These are phyloP conservation scores for Anisodus tanguticus DNA, from an alignment of 257 asterid species.

Conservation along the genomic window DNA sequence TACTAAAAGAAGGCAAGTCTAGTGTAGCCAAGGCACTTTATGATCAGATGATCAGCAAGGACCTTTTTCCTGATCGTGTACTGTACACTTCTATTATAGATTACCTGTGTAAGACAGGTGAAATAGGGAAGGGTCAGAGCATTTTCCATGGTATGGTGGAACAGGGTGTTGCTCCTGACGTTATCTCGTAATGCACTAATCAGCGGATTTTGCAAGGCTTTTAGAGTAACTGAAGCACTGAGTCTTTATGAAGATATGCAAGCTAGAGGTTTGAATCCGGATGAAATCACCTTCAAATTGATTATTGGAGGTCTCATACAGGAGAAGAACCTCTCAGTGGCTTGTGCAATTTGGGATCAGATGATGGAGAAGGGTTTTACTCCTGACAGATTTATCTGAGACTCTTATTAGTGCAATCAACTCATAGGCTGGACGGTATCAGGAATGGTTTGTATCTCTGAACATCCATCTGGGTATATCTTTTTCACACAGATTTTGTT, in stretches of 20 bases:
- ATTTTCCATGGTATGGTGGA: slow-evolving; percentile 69
- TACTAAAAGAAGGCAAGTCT: slow-evolving; percentile 70
- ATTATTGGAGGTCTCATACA: slow-evolving; percentile 75
- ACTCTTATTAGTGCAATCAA: slow-evolving; percentile 64
- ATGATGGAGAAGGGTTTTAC: slow-evolving; percentile 97
- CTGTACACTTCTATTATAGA: slow-evolving; percentile 72
- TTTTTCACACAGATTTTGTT: background rate
- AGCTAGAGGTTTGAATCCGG: slow-evolving; percentile 63
- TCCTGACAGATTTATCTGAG: slow-evolving; percentile 77
- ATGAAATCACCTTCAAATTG: slow-evolving; percentile 77
- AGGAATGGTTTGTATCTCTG: slow-evolving; percentile 36
- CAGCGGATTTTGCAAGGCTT: slow-evolving; percentile 71
- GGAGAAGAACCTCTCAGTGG: slow-evolving; percentile 67
- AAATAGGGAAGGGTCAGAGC: slow-evolving; percentile 59
- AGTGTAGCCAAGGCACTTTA: slow-evolving; percentile 60
- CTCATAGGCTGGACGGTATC: slow-evolving; percentile 42
- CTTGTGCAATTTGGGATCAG: slow-evolving; percentile 83
- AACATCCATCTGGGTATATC: slow-evolving; percentile 6
- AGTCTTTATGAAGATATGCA: slow-evolving; percentile 71
- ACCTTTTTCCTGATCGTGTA: slow-evolving; percentile 63
- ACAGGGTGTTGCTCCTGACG: slow-evolving; percentile 73
- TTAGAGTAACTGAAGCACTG: slow-evolving; percentile 72
- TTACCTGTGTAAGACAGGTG: slow-evolving; percentile 70
- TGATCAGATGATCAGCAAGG: slow-evolving; percentile 68
- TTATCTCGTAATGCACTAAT: slow-evolving; percentile 76